Conservation (phyloP, 2,329 filamentous ascomycete genomes). For the Cytospora piceae region DNA sequence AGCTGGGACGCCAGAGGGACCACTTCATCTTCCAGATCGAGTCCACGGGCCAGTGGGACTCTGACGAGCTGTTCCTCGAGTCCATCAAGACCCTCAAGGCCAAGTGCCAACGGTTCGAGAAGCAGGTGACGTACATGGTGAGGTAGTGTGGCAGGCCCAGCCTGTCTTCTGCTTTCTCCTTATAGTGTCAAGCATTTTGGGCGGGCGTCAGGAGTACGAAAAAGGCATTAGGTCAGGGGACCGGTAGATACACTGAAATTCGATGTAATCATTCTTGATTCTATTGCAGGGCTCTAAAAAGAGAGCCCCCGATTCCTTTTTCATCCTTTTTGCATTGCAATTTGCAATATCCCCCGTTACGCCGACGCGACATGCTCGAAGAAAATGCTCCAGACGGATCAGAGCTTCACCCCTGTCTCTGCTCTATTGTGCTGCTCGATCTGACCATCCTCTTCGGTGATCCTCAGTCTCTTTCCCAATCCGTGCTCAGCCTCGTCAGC, state of each 20-base stretch:
- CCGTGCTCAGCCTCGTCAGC: neutral
- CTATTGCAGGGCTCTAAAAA: neutral
- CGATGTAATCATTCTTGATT: conserved; percentile 20
- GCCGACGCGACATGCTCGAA: conserved; percentile 5
- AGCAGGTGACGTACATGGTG: conserved; percentile 69
- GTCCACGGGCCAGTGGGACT: conserved; percentile 93
- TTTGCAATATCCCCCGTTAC: neutral
- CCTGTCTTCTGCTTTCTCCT: conserved; percentile 10
- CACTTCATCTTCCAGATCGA: conserved; percentile 98
- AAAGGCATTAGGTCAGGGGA: conserved; percentile 17
- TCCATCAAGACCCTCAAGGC: conserved; percentile 81
- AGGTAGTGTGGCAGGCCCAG: conserved; percentile 41
- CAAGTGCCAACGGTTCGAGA: conserved; percentile 77
- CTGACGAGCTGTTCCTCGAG: conserved; percentile 91
- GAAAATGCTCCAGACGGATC: neutral
- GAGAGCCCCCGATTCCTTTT: neutral
- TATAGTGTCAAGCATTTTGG: conserved; percentile 29
- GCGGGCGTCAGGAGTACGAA: conserved; percentile 29
- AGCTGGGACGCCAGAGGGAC: conserved; percentile 84
- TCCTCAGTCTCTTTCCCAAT: neutral
- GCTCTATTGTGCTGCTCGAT: too few relatives aligned
- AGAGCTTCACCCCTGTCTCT: neutral
- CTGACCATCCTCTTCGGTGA: neutral
- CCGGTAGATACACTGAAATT: conserved; percentile 23
- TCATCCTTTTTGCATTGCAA: conserved; percentile 5